Percentiles rank a stretch among this genome's conserved stretches.
Evolutionary conservation across 306 rosid genomes (phyloP).

Genomic region (Ammopiptanthus mongolicus): DNA sequence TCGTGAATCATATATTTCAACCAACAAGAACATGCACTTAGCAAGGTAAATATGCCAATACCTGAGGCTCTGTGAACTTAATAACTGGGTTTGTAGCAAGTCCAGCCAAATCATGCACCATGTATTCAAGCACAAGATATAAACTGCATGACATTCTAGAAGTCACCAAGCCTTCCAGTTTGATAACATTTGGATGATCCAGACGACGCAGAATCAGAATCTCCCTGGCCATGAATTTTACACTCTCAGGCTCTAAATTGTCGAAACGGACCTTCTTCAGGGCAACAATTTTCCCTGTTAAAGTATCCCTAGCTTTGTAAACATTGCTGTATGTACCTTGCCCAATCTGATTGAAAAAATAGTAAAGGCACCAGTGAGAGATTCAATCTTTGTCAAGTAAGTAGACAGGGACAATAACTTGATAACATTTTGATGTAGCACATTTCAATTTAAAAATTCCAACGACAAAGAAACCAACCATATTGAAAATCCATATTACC

Average conservation of each 20-base stretch:
- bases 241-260: slow-evolving; percentile 49
- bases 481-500: slow-evolving; percentile 3
- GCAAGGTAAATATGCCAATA: neutral
- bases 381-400: slow-evolving; percentile 6
- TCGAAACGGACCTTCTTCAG: slow-evolving; percentile 45
- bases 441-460: slow-evolving; percentile 4
- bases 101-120: slow-evolving; percentile 52
- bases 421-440: neutral
- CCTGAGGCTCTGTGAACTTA: slow-evolving; percentile 45
- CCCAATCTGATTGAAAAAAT: slow-evolving; percentile 36
- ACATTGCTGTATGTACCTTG: slow-evolving; percentile 48
- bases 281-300: slow-evolving; percentile 41
- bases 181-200: slow-evolving; percentile 46
- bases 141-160: slow-evolving; percentile 49
- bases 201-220: slow-evolving; percentile 41
- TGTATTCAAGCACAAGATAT: slow-evolving; percentile 43
- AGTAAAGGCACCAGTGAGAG: slow-evolving; percentile 13
- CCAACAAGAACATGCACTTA: neutral
- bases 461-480: neutral
- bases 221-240: slow-evolving; percentile 47
- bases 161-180: slow-evolving; percentile 42
- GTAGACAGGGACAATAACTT: neutral
- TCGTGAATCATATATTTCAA: slow-evolving; percentile 3
- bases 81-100: slow-evolving; percentile 43
- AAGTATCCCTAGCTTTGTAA: slow-evolving; percentile 42